Percentiles rank a stretch among this genome's conserved stretches.
Evolutionary conservation across 2,329 filamentous ascomycete genomes (phyloP).

Genomic region (Samsoniella hepiali): DNA sequence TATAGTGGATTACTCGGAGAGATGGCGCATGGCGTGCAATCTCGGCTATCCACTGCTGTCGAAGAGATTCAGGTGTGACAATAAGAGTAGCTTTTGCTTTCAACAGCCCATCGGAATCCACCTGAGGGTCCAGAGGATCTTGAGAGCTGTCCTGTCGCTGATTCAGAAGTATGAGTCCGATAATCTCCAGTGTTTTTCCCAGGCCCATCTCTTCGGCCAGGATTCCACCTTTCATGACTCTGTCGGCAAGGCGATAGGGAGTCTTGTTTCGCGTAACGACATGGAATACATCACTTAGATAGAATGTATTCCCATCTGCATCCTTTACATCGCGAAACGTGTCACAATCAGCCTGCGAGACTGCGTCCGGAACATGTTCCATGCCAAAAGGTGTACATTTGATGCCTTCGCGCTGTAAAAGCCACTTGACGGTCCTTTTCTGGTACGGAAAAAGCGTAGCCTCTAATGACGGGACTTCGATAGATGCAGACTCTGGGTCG

Average conservation of each 20-base stretch:
- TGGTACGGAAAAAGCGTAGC: conserved; percentile 69
- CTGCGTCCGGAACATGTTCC: conserved; percentile 17
- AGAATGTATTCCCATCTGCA: conserved; percentile 38
- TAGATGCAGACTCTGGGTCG: conserved; percentile 35
- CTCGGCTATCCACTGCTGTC: conserved; percentile 61
- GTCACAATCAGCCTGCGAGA: conserved; percentile 18
- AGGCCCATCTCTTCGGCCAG: conserved; percentile 81
- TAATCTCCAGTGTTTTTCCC: conserved; percentile 75
- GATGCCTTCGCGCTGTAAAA: conserved; percentile 63
- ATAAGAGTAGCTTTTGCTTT: conserved; percentile 58
- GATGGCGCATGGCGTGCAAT: conserved; percentile 55
- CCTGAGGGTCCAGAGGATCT: conserved; percentile 8
- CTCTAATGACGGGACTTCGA: conserved; percentile 43
- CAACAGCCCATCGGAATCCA: conserved; percentile 33
- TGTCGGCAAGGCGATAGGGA: conserved; percentile 42
- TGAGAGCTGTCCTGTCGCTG: conserved; percentile 33
- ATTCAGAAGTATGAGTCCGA: conserved; percentile 67
- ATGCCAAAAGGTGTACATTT: conserved; percentile 36
- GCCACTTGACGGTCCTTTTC: conserved; percentile 66
- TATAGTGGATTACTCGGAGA: conserved; percentile 55
- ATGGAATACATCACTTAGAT: conserved; percentile 62
- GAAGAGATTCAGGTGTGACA: conserved; percentile 55
- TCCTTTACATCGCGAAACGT: conserved; percentile 36
- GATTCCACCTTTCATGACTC: conserved; percentile 56
- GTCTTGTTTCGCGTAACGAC: conserved; percentile 50